Conservation (phyloP, 192 early-diverging fungal genomes). For the Backusella liffmaniae region DNA sequence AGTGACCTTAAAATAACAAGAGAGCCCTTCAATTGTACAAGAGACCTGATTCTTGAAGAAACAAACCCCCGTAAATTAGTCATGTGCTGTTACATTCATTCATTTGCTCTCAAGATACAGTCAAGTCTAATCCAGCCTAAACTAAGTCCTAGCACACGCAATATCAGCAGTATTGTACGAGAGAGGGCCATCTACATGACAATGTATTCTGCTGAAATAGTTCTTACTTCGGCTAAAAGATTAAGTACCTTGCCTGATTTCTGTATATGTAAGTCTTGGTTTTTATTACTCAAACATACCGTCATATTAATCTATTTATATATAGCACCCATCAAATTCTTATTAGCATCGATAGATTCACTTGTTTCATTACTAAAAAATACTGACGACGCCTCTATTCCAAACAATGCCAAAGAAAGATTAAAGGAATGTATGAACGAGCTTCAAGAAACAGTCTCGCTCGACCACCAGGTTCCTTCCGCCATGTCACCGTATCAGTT, state of each 20-base stretch:
- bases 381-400: neutral
- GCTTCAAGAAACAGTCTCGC: neutral
- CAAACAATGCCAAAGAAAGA: neutral
- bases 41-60: neutral
- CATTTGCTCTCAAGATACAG: neutral
- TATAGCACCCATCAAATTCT: neutral
- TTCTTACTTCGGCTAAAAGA: neutral
- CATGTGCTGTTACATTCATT: neutral
- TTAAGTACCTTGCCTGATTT: neutral
- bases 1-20: slow-evolving; percentile 1
- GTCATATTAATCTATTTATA: neutral
- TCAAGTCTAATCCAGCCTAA: neutral
- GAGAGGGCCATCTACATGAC: slow-evolving; percentile 1
- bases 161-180: neutral
- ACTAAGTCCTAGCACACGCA: neutral
- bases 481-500: neutral
- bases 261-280: slow-evolving; percentile 1
- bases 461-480: neutral
- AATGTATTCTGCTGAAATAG: neutral
- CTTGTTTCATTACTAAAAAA: neutral
- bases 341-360: slow-evolving; percentile 7
- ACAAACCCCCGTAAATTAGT: neutral
- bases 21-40: slow-evolving; percentile 5
- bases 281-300: neutral
- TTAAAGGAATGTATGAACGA: slow-evolving; percentile 4